A percentile compares a stretch with the other conserved stretches of the same genome.
Conservation (phyloP, 129 eudicot genomes). For the Chrysanthemum makinoi region DNA sequence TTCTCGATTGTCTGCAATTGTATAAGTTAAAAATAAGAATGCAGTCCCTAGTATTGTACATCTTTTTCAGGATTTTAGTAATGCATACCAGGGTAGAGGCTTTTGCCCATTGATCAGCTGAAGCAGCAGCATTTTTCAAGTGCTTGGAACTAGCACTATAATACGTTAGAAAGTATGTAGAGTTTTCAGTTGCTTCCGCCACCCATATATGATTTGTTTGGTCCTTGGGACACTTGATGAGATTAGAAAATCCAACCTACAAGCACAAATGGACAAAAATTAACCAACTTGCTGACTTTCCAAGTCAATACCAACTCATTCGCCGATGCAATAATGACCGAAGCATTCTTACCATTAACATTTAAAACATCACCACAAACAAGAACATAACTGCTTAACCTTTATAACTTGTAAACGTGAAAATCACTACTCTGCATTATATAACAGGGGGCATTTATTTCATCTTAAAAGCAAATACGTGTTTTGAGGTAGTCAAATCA, state of each 20-base stretch:
- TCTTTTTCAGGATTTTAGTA: not conserved
- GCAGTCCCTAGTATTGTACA: not conserved
- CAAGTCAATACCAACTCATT: not conserved
- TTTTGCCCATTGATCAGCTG: slow-evolving; percentile 63
- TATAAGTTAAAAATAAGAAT: not conserved
- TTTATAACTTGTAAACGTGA: not conserved
- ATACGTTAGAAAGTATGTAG: slow-evolving; percentile 66
- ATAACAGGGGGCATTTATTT: not conserved
- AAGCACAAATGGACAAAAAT: not conserved
- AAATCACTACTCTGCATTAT: too few relatives aligned
- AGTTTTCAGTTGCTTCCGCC: slow-evolving; percentile 88
- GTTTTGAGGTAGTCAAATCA: not conserved
- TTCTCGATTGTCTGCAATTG: slow-evolving; percentile 58
- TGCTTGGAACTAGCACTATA: slow-evolving; percentile 43
- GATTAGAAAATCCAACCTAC: slow-evolving; percentile 85
- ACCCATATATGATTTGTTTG: slow-evolving; percentile 66
- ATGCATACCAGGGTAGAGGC: slow-evolving; percentile 57
- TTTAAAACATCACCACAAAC: not conserved
- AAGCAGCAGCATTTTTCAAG: slow-evolving; percentile 58
- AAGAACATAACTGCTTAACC: not conserved
- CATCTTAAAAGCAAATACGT: not conserved
- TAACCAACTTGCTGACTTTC: not conserved
- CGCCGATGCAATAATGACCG: not conserved
- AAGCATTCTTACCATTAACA: not conserved
- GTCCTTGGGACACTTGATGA: slow-evolving; percentile 71